Conservation (phyloP, 1,139 yeast genomes). For the Yamadazyma conglobata region DNA sequence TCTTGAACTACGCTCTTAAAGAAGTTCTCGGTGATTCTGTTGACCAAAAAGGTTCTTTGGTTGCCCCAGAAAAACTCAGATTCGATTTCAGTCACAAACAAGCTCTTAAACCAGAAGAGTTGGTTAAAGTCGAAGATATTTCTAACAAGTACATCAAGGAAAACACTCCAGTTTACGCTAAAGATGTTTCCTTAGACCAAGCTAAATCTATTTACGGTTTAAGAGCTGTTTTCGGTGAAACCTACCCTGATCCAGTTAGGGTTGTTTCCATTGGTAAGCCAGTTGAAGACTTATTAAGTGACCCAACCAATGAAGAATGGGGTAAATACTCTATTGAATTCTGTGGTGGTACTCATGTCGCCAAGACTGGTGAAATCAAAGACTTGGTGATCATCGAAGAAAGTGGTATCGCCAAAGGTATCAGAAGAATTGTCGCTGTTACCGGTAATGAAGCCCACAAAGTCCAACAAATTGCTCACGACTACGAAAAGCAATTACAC, state of each 20-base stretch:
- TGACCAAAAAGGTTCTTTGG: constrained; percentile 96
- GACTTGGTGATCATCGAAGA: constrained; percentile 88
- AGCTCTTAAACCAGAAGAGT: constrained; percentile 67
- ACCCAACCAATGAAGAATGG: constrained; percentile 78
- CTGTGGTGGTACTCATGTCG: constrained; percentile 99
- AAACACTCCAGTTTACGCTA: constrained; percentile 70
- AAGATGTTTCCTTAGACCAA: constrained; percentile 70
- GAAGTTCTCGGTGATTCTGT: constrained; percentile 83
- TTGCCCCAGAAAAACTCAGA: constrained; percentile 90
- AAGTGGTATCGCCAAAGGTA: constrained; percentile 97
- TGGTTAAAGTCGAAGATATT: constrained; percentile 70
- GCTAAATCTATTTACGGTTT: constrained; percentile 80
- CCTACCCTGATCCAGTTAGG: constrained; percentile 98
- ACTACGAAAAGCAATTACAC: constrained; percentile 59
- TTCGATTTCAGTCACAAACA: constrained; percentile 94
- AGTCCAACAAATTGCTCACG: constrained; percentile 79
- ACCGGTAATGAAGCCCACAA: constrained; percentile 88
- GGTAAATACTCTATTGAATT: constrained; percentile 77
- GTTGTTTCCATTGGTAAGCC: constrained; percentile 95
- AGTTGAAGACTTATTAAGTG: constrained; percentile 70
- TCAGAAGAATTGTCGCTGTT: constrained; percentile 95
- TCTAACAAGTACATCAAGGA: constrained; percentile 68
- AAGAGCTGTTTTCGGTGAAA: constrained; percentile 98
- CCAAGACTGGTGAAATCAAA: constrained; percentile 88
- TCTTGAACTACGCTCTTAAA: constrained; percentile 83